phyloP scores from a whole-genome alignment of 108 stramenopile genomes.

The Cyclostephanos invisitatus region DNA sequence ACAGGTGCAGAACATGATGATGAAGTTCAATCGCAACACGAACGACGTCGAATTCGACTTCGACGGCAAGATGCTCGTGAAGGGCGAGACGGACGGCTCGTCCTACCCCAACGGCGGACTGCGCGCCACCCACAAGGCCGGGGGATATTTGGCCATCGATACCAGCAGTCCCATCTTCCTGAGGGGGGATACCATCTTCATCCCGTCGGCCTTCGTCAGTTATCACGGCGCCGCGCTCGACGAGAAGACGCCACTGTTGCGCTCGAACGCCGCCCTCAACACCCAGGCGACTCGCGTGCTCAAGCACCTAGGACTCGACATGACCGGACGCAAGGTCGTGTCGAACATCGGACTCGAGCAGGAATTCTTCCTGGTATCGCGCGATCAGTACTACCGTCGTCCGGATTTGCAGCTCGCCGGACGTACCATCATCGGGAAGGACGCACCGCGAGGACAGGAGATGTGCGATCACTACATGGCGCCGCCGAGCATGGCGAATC shows the following conservation, averaged over 20 bases:
- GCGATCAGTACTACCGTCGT: constrained; percentile 88
- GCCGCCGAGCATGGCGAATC: constrained; percentile 73
- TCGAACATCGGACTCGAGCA: constrained; percentile 96
- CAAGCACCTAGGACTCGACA: constrained; percentile 73
- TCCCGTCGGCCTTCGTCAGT: constrained; percentile 90
- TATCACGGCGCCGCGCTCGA: constrained; percentile 94
- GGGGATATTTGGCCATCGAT: constrained; percentile 91
- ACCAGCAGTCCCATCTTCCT: constrained; percentile 89
- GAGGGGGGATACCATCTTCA: constrained; percentile 93
- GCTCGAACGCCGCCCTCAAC: constrained; percentile 88
- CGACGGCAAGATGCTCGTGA: constrained; percentile 90
- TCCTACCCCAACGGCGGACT: constrained; percentile 96
- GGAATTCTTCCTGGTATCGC: constrained; percentile 95
- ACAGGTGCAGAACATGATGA: constrained; percentile 95
- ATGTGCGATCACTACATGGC: constrained; percentile 97
- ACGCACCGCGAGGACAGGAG: constrained; percentile 94
- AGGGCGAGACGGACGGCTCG: constrained; percentile 95
- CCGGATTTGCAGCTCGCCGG: constrained; percentile 93
- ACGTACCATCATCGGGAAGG: constrained; percentile 92
- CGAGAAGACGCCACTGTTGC: constrained; percentile 95
- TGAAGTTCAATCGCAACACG: constrained; percentile 79
- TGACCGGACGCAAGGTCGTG: constrained; percentile 55
- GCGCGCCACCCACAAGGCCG: constrained; percentile 91
- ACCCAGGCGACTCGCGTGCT: constrained; percentile 84
- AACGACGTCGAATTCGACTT: constrained; percentile 88